Base-by-base conservation (phyloP, 1,284 basidiomycete genomes). In the Amylostereum areolatum region DNA sequence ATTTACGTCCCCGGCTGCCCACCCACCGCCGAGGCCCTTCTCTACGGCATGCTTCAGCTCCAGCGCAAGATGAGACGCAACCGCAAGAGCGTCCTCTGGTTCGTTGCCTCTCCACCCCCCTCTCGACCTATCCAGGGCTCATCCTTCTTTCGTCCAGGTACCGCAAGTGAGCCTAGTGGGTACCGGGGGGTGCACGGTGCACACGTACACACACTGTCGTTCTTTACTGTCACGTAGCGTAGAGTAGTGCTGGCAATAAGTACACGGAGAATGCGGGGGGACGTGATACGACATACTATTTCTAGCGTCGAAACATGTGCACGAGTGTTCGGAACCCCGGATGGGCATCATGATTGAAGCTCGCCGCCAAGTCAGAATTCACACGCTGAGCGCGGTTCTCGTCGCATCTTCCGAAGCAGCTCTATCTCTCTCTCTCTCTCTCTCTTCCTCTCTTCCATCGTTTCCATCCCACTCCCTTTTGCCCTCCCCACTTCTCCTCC, bases 1-100 rank as follows among this genome's bases (percentile, higher is more conserved):
- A 93, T 98, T 50, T 96, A 96, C 70, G 92, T 96, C 8, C 94
- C 95, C 18, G 95, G 95, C 2, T 98, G 95, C 72, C 93, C 89
- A 49, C 91, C 90, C 4, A 89, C 86, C 3, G 95, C 96, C 29
- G 96, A 99, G 70, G 97, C 96, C 9, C 76, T 99, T 43, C 75
- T 92, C 42, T 93, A 94, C 63, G 92, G 92, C 42, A 92, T 96
- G 90, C 80, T 98, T 43, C 94, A 97, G 69, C 78, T 99, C 42
- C 95, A 97, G 73, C 83, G 95, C 57, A 99, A 99, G 79, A 98
- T 98, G 89, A 75, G 95, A 62, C 80, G 89, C 62, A 90, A 81
- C 71, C 77, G 96, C 63, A 92, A 92, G 74, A 83, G 85, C 51
- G 89, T 95, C 6, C 74, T 93, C 44, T 99, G 97, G 96, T 97